A percentile compares a stretch with the other conserved stretches of the same genome.
Conservation (phyloP, 371 early-diverging fungal species). For the Rhizopus arrhizus region DNA sequence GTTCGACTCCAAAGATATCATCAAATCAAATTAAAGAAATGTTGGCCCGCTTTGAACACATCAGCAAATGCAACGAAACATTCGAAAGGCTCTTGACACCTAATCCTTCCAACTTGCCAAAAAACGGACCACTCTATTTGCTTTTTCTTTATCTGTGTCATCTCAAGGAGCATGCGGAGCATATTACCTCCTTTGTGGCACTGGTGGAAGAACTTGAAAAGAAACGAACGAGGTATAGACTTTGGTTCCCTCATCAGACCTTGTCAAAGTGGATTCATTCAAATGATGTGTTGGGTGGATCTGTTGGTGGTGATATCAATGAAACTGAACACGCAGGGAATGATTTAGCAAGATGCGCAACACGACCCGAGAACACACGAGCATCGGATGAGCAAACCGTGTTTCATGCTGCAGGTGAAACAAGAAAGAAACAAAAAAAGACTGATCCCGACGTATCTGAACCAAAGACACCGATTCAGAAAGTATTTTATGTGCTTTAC, state of each 20-base stretch:
- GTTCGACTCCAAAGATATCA: neutral
- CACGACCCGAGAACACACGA: conserved; percentile 10
- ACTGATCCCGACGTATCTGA: conserved; percentile 48
- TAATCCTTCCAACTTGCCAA: conserved; percentile 20
- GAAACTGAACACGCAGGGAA: conserved; percentile 13
- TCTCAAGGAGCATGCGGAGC: conserved; percentile 23
- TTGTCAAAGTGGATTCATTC: conserved; percentile 31
- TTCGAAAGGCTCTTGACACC: conserved; percentile 18
- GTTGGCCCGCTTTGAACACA: conserved; percentile 9
- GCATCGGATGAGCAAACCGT: neutral
- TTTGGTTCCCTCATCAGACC: conserved; percentile 36
- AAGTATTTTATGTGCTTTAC: conserved; percentile 29
- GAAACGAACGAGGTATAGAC: conserved; percentile 10
- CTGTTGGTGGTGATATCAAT: conserved; percentile 19
- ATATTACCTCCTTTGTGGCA: conserved; percentile 18
- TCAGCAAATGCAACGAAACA: conserved; percentile 3
- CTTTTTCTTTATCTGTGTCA: conserved; percentile 32
- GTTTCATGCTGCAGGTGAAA: neutral
- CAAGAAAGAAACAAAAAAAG: neutral
- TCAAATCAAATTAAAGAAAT: conserved; percentile 1
- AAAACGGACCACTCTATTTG: conserved; percentile 29
- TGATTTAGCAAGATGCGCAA: conserved; percentile 16
- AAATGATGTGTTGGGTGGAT: conserved; percentile 14
- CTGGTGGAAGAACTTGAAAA: conserved; percentile 22
- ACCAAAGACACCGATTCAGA: conserved; percentile 30